Percentiles rank a stretch among this genome's conserved stretches.
These are phyloP conservation scores for Zygosaccharomyces pseudorouxii DNA, from an alignment of 805 yeast species.

Conservation along the genomic window DNA sequence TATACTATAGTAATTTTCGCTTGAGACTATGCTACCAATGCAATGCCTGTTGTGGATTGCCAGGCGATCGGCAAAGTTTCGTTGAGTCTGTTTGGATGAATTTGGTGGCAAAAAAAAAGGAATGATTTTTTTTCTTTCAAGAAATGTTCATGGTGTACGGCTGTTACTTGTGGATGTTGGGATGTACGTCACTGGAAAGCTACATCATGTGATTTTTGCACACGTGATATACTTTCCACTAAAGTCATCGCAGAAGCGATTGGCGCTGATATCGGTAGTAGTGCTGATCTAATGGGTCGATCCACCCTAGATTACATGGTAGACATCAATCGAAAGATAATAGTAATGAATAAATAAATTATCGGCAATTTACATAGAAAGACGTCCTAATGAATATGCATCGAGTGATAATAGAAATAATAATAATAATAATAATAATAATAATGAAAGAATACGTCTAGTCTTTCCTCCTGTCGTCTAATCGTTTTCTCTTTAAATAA, in stretches of 20 bases:
- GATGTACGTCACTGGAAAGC: background rate
- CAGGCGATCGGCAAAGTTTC: background rate
- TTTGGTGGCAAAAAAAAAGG: background rate
- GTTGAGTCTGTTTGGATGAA: background rate
- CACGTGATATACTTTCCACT: background rate
- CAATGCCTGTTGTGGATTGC: conserved; percentile 1
- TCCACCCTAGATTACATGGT: background rate
- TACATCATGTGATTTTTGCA: background rate
- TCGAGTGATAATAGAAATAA: conserved; percentile 1
- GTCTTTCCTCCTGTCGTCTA: conserved; percentile 5
- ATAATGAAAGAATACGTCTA: conserved; percentile 2
- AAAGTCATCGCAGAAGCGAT: background rate
- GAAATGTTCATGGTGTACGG: background rate
- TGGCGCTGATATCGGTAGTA: background rate
- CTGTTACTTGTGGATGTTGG: background rate
- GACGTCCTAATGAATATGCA: conserved; percentile 7
- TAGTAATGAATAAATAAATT: conserved; percentile 7
- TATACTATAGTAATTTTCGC: background rate
- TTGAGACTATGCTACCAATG: background rate
- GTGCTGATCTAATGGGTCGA: background rate
- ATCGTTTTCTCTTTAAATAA: conserved; percentile 2
- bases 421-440: background rate
- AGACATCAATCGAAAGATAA: background rate
- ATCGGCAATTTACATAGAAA: conserved; percentile 8
- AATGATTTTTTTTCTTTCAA: background rate